Base-by-base conservation (phyloP, 2,329 filamentous ascomycete species). In the Talaromyces sp. region DNA sequence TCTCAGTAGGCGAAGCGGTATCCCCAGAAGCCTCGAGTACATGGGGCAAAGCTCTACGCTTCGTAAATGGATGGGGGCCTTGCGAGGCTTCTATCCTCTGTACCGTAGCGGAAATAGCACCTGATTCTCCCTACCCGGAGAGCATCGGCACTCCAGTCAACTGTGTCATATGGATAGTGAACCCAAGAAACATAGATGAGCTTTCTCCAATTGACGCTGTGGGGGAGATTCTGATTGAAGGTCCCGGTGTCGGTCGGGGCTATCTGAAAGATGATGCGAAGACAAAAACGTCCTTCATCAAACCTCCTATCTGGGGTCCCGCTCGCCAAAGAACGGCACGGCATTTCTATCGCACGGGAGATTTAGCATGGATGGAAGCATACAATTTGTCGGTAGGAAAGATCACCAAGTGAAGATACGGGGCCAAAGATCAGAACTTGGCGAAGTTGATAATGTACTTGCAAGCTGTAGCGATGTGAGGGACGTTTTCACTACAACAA, bases 221-320 rank as follows among this genome's bases (percentile, higher is more conserved):
- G 40, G 70, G 70, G 3, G 69, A 72, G 55, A 64, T 72, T 4
- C 74, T 73, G 70, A 66, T 80, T 1, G 77, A 80, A 60, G 73
- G 74, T 0, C 58, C 66, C 37, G 62, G 70, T 19, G 59, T 75
- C 35, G 78, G 72, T 3, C 69, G 71, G 40, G 78, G 77, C 0
- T 81, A 81, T 57, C 58, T 80, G 11, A 71, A 73, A n/a, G 71
- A 76, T 36, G 66, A 66, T 0, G 68, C 65, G 10, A 73, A 73
- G 59, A 76, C 74, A 0, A 66, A 65, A 1, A 56, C 61, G 1
- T 63, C 66, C 7, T 76, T 76, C 53, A 71, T 75, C 19, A 59
- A 72, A 7, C 65, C 72, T 50, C 75, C 73, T 0, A 40, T 61
- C 4, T 76, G 73, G 73, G 65, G 73, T 11, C 70, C 7, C 9